These are phyloP conservation scores for Gardenia jasminoides DNA, from an alignment of 257 asterid genomes.

Conservation along the genomic window DNA sequence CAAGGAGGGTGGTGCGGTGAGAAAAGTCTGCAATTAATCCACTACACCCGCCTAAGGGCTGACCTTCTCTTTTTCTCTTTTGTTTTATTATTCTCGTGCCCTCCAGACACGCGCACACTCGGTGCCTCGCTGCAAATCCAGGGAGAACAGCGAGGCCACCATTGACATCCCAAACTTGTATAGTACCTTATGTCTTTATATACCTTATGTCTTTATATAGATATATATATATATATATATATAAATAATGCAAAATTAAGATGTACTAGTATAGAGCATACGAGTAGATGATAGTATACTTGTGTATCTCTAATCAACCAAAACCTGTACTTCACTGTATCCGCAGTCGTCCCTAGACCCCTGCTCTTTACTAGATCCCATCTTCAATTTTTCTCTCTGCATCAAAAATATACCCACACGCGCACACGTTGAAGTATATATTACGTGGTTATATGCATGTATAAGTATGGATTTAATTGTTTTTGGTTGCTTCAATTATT, in stretches of 20 bases:
- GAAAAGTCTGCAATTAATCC: neutral
- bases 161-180: neutral
- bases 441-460: neutral
- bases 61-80: neutral
- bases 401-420: neutral
- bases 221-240: neutral
- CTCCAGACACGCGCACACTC: neutral
- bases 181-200: neutral
- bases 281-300: neutral
- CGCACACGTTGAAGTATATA: neutral
- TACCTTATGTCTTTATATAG: neutral
- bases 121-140: neutral
- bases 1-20: too few relatives aligned
- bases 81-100: too few relatives aligned
- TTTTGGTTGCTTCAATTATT: neutral
- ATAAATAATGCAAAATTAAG: too few relatives aligned
- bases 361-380: constrained; percentile 3
- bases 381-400: neutral
- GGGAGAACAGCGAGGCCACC: neutral
- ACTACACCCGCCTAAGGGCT: constrained; percentile 19
- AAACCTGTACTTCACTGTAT: neutral
- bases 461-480: neutral
- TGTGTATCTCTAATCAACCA: neutral
- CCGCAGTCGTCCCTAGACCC: neutral
- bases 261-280: too few relatives aligned